Conservation (phyloP, 345 rosid genomes). For the Abelmoschus esculentus region DNA sequence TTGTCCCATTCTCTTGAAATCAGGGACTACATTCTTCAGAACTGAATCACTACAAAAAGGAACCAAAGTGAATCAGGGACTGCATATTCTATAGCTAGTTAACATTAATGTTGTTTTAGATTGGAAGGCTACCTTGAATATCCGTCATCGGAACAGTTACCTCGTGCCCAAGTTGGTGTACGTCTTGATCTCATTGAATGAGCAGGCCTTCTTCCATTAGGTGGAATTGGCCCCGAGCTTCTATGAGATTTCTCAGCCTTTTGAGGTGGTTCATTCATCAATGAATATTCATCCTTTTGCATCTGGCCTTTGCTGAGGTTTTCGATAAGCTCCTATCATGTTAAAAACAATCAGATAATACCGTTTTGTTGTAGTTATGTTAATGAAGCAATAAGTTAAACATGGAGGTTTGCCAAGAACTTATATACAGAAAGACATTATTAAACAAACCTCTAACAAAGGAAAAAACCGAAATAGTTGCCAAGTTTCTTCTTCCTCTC, state of each 20-base stretch:
- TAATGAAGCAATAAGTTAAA: background rate
- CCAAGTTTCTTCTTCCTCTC: constrained; percentile 95
- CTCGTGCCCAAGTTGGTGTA: constrained; percentile 74
- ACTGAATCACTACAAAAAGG: constrained; percentile 54
- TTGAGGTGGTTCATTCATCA: background rate
- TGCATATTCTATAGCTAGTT: background rate
- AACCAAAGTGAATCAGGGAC: constrained; percentile 3
- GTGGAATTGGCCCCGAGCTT: background rate
- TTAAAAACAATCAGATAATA: constrained; percentile 13
- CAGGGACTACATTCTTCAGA: constrained; percentile 40
- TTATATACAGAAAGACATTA: background rate
- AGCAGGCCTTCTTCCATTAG: constrained; percentile 34
- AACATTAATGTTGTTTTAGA: background rate
- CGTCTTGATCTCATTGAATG: constrained; percentile 87
- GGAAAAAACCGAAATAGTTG: constrained; percentile 85
- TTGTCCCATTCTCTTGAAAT: constrained; percentile 71
- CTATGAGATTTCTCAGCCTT: background rate
- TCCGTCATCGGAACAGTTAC: constrained; percentile 71
- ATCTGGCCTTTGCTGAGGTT: constrained; percentile 60
- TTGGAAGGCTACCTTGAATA: constrained; percentile 45
- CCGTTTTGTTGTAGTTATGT: background rate
- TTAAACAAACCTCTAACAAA: constrained; percentile 58
- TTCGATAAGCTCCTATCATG: constrained; percentile 65
- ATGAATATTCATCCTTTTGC: constrained; percentile 53
- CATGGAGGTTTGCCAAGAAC: too few relatives aligned